These are phyloP conservation scores for Colletotrichum lentis DNA, from an alignment of 2,329 filamentous ascomycete genomes.

Conservation along the genomic window DNA sequence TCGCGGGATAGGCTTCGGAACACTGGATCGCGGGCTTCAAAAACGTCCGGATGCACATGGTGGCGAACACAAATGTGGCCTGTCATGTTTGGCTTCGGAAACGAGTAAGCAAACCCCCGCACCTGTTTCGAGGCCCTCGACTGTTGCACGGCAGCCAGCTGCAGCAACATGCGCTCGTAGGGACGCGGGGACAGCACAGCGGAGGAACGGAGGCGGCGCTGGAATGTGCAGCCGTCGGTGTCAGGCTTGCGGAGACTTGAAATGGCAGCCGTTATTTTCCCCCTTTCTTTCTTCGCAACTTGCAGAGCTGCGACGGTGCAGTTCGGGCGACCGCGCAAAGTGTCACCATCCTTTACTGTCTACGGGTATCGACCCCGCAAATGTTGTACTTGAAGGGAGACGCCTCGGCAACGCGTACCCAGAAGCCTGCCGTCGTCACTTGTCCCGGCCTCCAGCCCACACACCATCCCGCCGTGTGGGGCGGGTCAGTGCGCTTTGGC, in stretches of 20 bases:
- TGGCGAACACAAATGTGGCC: not conserved
- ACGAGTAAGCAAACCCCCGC: slow-evolving; percentile 4
- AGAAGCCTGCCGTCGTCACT: not conserved
- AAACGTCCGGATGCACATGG: not conserved
- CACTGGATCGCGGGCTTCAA: not conserved
- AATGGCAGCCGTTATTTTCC: not conserved
- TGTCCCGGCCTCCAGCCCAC: not conserved
- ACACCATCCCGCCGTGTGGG: slow-evolving; percentile 1
- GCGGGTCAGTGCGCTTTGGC: slow-evolving; percentile 16
- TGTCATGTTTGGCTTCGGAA: slow-evolving; percentile 6
- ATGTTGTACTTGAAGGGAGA: not conserved
- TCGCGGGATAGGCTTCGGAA: slow-evolving; percentile 2
- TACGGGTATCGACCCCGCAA: not conserved
- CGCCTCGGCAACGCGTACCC: slow-evolving; percentile 6
- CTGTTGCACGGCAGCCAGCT: slow-evolving; percentile 28
- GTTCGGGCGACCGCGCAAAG: not conserved
- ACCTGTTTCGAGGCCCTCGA: slow-evolving; percentile 30
- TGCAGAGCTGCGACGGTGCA: slow-evolving; percentile 3
- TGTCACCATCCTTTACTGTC: not conserved
- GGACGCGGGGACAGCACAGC: slow-evolving; percentile 22
- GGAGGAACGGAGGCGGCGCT: slow-evolving; percentile 3
- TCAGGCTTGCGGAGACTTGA: not conserved
- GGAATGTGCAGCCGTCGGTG: slow-evolving; percentile 6
- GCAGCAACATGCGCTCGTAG: slow-evolving; percentile 22
- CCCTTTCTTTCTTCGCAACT: too few relatives aligned